A percentile compares a stretch with the other conserved stretches of the same genome.
phyloP scores from a whole-genome alignment of 2,329 filamentous ascomycete species.

The Shiraia sp. region DNA sequence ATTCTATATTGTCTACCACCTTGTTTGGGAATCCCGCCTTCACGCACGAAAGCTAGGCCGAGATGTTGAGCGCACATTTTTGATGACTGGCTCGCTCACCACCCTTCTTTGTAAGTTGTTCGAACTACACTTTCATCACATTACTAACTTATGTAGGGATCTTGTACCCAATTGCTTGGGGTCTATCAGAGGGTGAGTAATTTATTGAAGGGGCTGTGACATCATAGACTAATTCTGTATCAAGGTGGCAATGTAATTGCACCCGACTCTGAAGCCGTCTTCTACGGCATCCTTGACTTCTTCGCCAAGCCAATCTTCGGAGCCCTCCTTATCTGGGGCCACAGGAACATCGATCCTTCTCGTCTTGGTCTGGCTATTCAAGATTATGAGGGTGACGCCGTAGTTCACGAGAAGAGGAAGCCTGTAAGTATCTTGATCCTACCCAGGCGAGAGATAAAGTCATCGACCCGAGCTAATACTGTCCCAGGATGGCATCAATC shows the following conservation, averaged over 20 bases:
- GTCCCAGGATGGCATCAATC: too few relatives aligned
- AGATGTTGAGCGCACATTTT: slow-evolving; percentile 58
- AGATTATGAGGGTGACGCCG: slow-evolving; percentile 50
- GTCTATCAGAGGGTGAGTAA: slow-evolving; percentile 59
- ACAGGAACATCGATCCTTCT: slow-evolving; percentile 63
- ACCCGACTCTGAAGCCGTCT: slow-evolving; percentile 68
- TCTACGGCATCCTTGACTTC: slow-evolving; percentile 70
- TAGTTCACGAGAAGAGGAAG: slow-evolving; percentile 24
- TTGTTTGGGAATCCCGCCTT: slow-evolving; percentile 59
- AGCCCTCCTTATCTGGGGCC: slow-evolving; percentile 63
- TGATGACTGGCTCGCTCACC: slow-evolving; percentile 62
- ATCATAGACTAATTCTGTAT: background rate
- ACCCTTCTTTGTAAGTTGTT: slow-evolving; percentile 55
- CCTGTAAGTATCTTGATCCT: slow-evolving; percentile 3
- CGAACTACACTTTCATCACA: background rate
- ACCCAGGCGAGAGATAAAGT: background rate
- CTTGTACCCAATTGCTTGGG: slow-evolving; percentile 66
- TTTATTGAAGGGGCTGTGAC: slow-evolving; percentile 62
- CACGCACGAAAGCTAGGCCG: slow-evolving; percentile 60
- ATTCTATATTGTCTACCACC: slow-evolving; percentile 63
- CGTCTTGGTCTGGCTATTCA: slow-evolving; percentile 58
- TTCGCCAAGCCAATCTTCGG: slow-evolving; percentile 68
- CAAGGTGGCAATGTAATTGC: slow-evolving; percentile 64
- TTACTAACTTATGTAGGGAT: slow-evolving; percentile 43
- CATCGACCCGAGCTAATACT: too few relatives aligned